These are phyloP conservation scores for Pistacia atlantica DNA, from an alignment of 345 rosid genomes.

Conservation along the genomic window DNA sequence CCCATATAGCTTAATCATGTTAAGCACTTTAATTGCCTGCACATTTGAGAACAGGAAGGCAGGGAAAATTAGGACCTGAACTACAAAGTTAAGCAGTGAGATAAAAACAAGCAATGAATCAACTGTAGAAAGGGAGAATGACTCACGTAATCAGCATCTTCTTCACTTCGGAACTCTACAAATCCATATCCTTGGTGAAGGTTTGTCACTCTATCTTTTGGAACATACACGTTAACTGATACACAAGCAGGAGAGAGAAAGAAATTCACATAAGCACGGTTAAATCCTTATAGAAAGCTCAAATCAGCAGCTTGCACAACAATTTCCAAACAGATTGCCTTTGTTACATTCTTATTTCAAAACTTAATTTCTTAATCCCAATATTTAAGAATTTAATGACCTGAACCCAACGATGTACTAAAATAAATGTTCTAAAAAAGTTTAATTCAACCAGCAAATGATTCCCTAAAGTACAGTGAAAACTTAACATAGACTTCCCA, in stretches of 20 bases:
- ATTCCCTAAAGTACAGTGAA: neutral
- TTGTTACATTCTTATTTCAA: too few species aligned
- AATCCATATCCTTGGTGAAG: slow-evolving; percentile 95
- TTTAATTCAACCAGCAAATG: neutral
- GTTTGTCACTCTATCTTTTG: slow-evolving; percentile 95
- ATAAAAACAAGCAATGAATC: slow-evolving; percentile 3
- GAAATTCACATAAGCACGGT: neutral
- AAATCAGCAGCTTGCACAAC: neutral
- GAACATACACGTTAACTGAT: slow-evolving; percentile 92
- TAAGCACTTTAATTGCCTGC: slow-evolving; percentile 95
- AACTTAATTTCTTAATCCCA: too few species aligned
- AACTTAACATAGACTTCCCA: neutral
- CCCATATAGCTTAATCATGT: slow-evolving; percentile 95
- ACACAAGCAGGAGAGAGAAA: neutral
- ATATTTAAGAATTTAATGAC: too few species aligned
- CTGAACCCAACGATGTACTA: neutral
- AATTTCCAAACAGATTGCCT: neutral
- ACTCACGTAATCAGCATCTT: slow-evolving; percentile 95
- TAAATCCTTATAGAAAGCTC: neutral
- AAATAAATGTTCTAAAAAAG: neutral
- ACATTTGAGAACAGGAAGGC: neutral
- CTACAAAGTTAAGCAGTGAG: neutral
- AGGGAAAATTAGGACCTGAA: neutral
- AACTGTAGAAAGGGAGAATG: neutral
- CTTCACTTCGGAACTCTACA: slow-evolving; percentile 91